These are phyloP conservation scores for Aegilops sharonensis DNA, from an alignment of 176 grass and related monocot genomes.

Conservation along the genomic window DNA sequence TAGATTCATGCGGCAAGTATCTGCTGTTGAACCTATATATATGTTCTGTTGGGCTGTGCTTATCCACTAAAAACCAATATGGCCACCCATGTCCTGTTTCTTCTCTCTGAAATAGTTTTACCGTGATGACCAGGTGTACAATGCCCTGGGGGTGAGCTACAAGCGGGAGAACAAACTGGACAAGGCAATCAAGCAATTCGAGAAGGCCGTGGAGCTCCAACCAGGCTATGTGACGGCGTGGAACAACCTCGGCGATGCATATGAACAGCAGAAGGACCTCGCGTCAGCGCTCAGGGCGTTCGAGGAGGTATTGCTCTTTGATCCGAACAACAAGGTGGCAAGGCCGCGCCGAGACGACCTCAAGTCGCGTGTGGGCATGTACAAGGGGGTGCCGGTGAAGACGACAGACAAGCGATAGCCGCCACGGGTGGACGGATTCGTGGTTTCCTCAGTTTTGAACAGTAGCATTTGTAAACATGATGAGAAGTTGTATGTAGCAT, in stretches of 20 bases:
- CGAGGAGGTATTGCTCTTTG: constrained; percentile 84
- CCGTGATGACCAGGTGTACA: constrained; percentile 59
- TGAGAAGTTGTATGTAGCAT: not conserved
- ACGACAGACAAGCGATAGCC: constrained; percentile 55
- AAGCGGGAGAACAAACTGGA: constrained; percentile 78
- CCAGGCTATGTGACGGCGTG: constrained; percentile 92
- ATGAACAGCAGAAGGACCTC: constrained; percentile 80
- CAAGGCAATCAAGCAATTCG: constrained; percentile 72
- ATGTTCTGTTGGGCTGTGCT: not conserved
- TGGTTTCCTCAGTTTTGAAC: constrained; percentile 34
- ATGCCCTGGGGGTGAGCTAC: constrained; percentile 91
- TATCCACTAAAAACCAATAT: not conserved
- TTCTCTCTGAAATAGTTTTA: not conserved
- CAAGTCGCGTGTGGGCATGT: constrained; percentile 59
- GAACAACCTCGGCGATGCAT: constrained; percentile 90
- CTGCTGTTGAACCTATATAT: not conserved
- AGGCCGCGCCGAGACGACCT: constrained; percentile 73
- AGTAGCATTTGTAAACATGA: constrained; percentile 19
- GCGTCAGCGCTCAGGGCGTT: constrained; percentile 76
- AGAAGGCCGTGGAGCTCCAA: constrained; percentile 86
- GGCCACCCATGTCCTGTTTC: not conserved
- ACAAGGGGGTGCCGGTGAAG: constrained; percentile 77
- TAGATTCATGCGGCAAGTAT: not conserved
- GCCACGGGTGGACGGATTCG: not conserved
- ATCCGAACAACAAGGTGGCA: constrained; percentile 90